These are phyloP conservation scores for Graphium sp. DNA, from an alignment of 2,329 filamentous ascomycete genomes.

Conservation along the genomic window DNA sequence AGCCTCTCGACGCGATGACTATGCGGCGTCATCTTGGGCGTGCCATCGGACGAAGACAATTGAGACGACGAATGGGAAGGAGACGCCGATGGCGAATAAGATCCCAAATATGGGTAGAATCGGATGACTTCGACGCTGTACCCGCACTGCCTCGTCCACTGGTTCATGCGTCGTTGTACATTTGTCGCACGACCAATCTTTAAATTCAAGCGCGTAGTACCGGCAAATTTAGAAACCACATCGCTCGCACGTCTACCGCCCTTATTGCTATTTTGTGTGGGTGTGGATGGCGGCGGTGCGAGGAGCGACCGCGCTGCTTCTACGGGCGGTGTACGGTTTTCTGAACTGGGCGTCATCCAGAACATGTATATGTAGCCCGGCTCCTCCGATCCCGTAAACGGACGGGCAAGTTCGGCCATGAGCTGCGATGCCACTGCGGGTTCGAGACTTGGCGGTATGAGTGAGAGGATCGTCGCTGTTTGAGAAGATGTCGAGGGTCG, in stretches of 20 bases:
- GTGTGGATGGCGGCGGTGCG: constrained; percentile 28
- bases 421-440: constrained; percentile 54
- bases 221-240: constrained; percentile 32
- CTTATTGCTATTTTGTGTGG: too few species aligned
- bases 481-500: constrained; percentile 11
- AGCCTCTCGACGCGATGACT: constrained; percentile 78
- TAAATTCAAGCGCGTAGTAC: constrained; percentile 18
- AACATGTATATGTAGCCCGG: constrained; percentile 97
- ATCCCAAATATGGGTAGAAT: constrained; percentile 69
- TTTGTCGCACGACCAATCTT: constrained; percentile 59
- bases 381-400: constrained; percentile 51
- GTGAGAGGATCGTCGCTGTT: constrained; percentile 34
- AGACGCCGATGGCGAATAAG: constrained; percentile 2
- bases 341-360: constrained; percentile 61
- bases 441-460: constrained; percentile 53
- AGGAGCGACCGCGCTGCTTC: constrained; percentile 44
- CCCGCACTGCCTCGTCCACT: constrained; percentile 88
- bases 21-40: constrained; percentile 61
- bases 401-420: constrained; percentile 58
- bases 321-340: constrained; percentile 33
- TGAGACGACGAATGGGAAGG: too few species aligned
- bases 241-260: constrained; percentile 39
- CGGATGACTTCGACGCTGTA: constrained; percentile 76
- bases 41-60: too few species aligned
- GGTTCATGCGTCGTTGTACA: constrained; percentile 76